A percentile compares a stretch with the other conserved stretches of the same genome.
Conservation (phyloP, 257 asterid species). For the Echium plantagineum region DNA sequence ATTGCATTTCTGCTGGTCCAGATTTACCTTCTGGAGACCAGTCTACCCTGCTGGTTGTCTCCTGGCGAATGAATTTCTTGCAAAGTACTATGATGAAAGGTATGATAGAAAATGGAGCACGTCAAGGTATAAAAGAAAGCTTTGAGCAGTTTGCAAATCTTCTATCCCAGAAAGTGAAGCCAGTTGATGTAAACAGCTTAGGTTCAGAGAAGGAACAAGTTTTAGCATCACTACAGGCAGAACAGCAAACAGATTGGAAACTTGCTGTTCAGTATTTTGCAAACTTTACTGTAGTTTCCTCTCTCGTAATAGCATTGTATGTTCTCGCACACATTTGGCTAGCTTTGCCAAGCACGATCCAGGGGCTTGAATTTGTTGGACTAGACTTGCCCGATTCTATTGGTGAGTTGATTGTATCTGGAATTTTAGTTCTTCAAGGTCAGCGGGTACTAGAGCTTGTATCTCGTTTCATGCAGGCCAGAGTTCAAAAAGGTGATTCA, state of each 20-base stretch:
- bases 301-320: conserved; percentile 50
- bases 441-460: conserved; percentile 65
- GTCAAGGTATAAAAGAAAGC: conserved; percentile 85
- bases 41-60: conserved; percentile 60
- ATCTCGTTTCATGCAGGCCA: conserved; percentile 91
- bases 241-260: conserved; percentile 69
- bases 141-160: conserved; percentile 60
- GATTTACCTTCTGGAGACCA: conserved; percentile 81
- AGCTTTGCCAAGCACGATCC: conserved; percentile 59
- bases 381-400: conserved; percentile 94
- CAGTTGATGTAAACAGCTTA: conserved; percentile 55
- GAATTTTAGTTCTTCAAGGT: conserved; percentile 85
- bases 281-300: conserved; percentile 65
- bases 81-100: conserved; percentile 93
- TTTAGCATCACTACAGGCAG: conserved; percentile 75
- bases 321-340: conserved; percentile 61
- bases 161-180: conserved; percentile 64
- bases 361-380: conserved; percentile 96
- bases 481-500: conserved; percentile 64
- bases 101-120: conserved; percentile 91
- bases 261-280: conserved; percentile 82
- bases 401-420: conserved; percentile 82
- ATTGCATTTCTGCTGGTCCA: conserved; percentile 75
- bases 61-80: conserved; percentile 82
- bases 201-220: conserved; percentile 85